A percentile compares a stretch with the other conserved stretches of the same genome.
Evolutionary conservation across 306 rosid species (phyloP).

Genomic region (Corylus avellana): DNA sequence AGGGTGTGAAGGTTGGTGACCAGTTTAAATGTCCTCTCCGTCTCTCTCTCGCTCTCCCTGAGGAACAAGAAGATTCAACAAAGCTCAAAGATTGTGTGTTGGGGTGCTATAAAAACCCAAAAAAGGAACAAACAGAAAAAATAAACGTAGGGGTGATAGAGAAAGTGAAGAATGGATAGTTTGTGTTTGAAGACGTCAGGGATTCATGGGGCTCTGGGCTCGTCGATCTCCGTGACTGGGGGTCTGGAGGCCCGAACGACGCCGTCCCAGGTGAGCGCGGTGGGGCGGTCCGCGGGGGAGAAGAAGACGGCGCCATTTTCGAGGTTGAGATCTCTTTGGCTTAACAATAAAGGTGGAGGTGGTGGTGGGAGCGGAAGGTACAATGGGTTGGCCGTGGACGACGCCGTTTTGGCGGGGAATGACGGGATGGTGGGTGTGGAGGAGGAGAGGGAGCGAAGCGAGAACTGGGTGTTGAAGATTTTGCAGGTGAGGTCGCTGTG

Average conservation of each 20-base stretch:
- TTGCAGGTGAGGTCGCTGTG: slow-evolving; percentile 63
- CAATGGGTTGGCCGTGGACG: slow-evolving; percentile 64
- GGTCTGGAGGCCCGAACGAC: slow-evolving; percentile 56
- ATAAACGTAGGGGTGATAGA: not conserved
- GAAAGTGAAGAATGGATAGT: slow-evolving; percentile 49
- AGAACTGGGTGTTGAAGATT: slow-evolving; percentile 82
- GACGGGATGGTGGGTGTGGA: slow-evolving; percentile 33
- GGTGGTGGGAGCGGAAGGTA: slow-evolving; percentile 26
- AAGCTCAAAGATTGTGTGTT: slow-evolving; percentile 15
- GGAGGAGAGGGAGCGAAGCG: slow-evolving; percentile 27
- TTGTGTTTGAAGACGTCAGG: slow-evolving; percentile 56
- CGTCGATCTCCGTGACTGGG: slow-evolving; percentile 55
- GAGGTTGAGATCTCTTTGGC: slow-evolving; percentile 37
- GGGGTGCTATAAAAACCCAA: not conserved
- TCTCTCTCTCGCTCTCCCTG: not conserved
- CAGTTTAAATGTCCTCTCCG: slow-evolving; percentile 9
- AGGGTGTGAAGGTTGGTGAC: slow-evolving; percentile 13
- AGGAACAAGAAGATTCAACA: not conserved
- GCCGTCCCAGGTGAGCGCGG: slow-evolving; percentile 47
- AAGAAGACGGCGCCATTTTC: slow-evolving; percentile 47
- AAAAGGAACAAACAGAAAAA: not conserved
- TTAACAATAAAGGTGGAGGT: not conserved
- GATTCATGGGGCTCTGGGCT: slow-evolving; percentile 48
- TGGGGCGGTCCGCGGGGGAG: slow-evolving; percentile 35
- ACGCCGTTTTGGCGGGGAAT: slow-evolving; percentile 54